Evolutionary conservation across 495 filamentous ascomycete genomes (phyloP).

Genomic region (Polyplosphaeria fusca): DNA sequence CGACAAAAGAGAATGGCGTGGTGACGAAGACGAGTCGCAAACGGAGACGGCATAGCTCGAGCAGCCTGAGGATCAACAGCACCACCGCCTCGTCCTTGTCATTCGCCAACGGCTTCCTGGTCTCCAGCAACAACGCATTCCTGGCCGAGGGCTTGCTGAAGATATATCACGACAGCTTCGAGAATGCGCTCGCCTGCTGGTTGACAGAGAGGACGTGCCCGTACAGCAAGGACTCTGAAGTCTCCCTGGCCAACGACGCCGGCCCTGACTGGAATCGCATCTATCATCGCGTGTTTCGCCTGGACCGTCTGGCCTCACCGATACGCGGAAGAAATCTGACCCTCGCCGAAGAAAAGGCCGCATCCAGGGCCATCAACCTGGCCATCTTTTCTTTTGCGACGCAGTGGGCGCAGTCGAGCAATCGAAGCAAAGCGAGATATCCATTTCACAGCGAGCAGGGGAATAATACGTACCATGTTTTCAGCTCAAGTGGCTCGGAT

Average conservation of each 20-base stretch:
- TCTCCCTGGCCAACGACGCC: constrained; percentile 36
- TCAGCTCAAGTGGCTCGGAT: constrained; percentile 17
- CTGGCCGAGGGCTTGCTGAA: constrained; percentile 43
- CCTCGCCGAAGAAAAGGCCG: constrained; percentile 39
- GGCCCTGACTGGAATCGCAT: constrained; percentile 49
- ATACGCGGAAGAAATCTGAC: constrained; percentile 41
- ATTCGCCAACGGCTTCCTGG: constrained; percentile 10
- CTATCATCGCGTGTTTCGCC: constrained; percentile 43
- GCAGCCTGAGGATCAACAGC: not conserved
- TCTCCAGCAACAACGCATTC: constrained; percentile 32
- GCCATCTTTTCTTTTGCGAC: constrained; percentile 49
- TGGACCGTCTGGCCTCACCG: constrained; percentile 42
- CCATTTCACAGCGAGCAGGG: constrained; percentile 10
- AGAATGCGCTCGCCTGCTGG: constrained; percentile 50
- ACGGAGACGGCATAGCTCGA: constrained; percentile 14
- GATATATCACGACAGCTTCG: constrained; percentile 51
- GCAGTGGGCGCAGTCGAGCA: constrained; percentile 45
- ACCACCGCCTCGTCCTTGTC: not conserved
- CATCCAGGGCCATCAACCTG: constrained; percentile 43
- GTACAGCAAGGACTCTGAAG: constrained; percentile 33
- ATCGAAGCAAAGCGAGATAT: constrained; percentile 26
- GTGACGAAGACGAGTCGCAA: constrained; percentile 12
- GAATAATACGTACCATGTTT: not conserved
- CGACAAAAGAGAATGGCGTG: not conserved
- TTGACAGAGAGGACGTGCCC: constrained; percentile 49